Evolutionary conservation across 768 basidiomycete species (phyloP), one percentile per base, ranked within the genome.

Genomic region (Tremella mesenterica): DNA sequence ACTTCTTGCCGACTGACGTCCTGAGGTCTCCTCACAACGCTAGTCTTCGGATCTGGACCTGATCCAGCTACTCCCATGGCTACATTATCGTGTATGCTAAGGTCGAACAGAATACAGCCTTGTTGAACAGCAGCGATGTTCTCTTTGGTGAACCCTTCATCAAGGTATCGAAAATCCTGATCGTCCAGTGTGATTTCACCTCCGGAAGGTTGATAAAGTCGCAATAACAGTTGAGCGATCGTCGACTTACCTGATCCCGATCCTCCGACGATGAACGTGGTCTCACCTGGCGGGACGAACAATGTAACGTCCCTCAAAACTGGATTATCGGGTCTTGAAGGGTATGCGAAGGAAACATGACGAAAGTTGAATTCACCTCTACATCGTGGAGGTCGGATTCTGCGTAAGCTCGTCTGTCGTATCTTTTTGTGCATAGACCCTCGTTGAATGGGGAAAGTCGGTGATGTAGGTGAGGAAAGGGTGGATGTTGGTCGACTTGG

Each of bases 81-180:
- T 54, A 95, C 80, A 63, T 96, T 96, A 61, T 92, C 86, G 62
- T 85, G 84, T 0, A 96, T 77, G 12, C 76, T 83, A 64, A 83
- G 80, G 48, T 86, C 85, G 60, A 89, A 88, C 3, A 95, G 75
- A 44, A 91, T 83, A 50, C 73, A 74, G 26, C 82, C 82, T 41
- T 81, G 82, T 73, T 95, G 91, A 16, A 99, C 83, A 9, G 83
- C 82, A 0, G 83, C 84, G 33, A 96, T 79, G 59, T 86, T 81
- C 8, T 75, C 70, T 4, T 81, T 75, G n/a, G 82, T 76, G 81
- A 84, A 95, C 1, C 67, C 62, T 21, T 79, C 75, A 61, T 92
- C 88, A 53, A 93, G 79, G 68, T 81, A 85, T 13, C 77, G 73
- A n/a, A 88, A 73, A 30, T 84, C 82, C 61, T 88, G 83, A 57